These are phyloP conservation scores for Wickerhamiella australiensis DNA, from an alignment of 805 yeast species.

Conservation along the genomic window DNA sequence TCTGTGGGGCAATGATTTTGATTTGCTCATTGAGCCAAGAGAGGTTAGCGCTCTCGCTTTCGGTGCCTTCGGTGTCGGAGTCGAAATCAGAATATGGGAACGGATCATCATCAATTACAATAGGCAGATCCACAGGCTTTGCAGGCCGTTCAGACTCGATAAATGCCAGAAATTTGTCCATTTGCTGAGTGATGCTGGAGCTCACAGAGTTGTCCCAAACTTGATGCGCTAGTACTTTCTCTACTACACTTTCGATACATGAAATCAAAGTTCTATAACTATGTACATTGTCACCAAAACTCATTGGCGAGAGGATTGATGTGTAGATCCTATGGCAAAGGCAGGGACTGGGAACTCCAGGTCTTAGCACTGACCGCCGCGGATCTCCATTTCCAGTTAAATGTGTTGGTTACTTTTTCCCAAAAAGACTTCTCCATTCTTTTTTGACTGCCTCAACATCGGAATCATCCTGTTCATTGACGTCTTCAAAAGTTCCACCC, in stretches of 20 bases:
- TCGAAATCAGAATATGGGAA: constrained; percentile 10
- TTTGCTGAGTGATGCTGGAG: background rate
- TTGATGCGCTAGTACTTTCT: background rate
- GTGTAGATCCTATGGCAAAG: background rate
- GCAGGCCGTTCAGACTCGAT: background rate
- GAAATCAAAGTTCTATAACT: background rate
- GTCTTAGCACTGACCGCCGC: too few species aligned
- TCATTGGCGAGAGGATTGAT: background rate
- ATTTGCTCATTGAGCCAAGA: constrained; percentile 6
- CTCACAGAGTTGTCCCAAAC: background rate
- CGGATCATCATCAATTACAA: constrained; percentile 8
- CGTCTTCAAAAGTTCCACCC: constrained; percentile 44
- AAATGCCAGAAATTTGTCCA: background rate
- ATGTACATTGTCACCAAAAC: background rate
- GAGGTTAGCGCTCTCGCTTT: background rate
- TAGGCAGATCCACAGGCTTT: background rate
- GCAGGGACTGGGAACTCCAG: too few species aligned
- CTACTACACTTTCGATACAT: background rate
- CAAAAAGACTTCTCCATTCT: constrained; percentile 3
- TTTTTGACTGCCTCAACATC: constrained; percentile 6
- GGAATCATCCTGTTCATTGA: constrained; percentile 16
- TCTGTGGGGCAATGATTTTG: background rate
- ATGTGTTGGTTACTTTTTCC: background rate
- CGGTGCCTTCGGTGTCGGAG: background rate
- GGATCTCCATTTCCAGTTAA: background rate